Conservation (phyloP, 169 alveolate genomes). For the Plasmodium vivax region DNA sequence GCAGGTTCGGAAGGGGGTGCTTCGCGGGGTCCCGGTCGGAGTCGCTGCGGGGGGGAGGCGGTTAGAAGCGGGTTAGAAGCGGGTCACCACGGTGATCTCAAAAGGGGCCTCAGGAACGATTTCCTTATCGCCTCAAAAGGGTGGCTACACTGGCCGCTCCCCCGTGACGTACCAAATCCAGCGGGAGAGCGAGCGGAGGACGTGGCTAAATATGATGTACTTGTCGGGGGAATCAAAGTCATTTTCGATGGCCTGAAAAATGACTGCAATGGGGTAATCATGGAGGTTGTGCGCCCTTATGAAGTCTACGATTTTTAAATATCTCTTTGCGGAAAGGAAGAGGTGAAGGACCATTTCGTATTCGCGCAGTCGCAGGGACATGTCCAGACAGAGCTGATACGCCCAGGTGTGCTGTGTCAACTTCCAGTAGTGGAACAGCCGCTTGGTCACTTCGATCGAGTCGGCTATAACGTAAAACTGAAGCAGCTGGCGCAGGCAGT, state of each 20-base stretch:
- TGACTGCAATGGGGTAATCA: conserved; percentile 63
- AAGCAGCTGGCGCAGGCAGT: conserved; percentile 36
- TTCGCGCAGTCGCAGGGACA: conserved; percentile 64
- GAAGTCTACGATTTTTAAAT: conserved; percentile 30
- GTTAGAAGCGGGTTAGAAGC: neutral
- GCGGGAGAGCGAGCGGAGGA: conserved; percentile 6
- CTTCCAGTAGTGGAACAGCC: conserved; percentile 66
- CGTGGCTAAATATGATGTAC: conserved; percentile 32
- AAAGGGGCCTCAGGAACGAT: too few relatives aligned
- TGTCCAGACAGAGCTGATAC: conserved; percentile 45
- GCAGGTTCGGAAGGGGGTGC: conserved; percentile 52
- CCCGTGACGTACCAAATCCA: conserved; percentile 33
- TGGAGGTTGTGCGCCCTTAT: conserved; percentile 28
- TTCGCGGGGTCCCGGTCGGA: conserved; percentile 30
- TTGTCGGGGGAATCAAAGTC: conserved; percentile 54
- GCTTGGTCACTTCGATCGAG: conserved; percentile 60
- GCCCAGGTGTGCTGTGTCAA: conserved; percentile 57
- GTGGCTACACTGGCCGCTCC: too few relatives aligned
- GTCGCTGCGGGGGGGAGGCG: conserved; percentile 7
- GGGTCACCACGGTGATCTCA: too few relatives aligned
- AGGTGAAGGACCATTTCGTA: conserved; percentile 64
- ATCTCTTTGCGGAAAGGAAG: conserved; percentile 30
- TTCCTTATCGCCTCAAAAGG: too few relatives aligned
- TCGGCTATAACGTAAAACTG: conserved; percentile 63
- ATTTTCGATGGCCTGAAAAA: conserved; percentile 72